A percentile compares a stretch with the other conserved stretches of the same genome.
Conservation (phyloP, 148 eudicot genomes). For the Dianthus caryophyllus region DNA sequence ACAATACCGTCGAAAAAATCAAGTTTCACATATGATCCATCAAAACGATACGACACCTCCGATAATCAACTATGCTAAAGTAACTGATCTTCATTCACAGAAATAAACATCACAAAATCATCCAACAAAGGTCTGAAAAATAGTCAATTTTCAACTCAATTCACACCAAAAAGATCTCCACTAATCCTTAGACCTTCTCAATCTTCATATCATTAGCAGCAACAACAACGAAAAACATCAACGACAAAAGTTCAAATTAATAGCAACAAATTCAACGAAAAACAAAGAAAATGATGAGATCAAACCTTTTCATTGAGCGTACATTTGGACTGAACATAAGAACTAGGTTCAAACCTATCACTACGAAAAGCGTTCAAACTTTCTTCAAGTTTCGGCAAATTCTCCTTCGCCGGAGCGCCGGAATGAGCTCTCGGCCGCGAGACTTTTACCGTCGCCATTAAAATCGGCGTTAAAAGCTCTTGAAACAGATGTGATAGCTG, state of each 20-base stretch:
- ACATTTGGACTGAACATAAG: slow-evolving; percentile 75
- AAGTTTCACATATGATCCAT: not conserved
- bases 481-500: not conserved
- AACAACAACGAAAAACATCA: not conserved
- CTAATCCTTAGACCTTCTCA: not conserved
- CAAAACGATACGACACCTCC: not conserved
- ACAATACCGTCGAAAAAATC: not conserved
- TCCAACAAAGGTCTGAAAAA: not conserved
- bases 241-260: not conserved
- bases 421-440: slow-evolving; percentile 55
- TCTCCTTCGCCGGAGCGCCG: slow-evolving; percentile 50
- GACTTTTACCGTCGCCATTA: slow-evolving; percentile 67
- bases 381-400: slow-evolving; percentile 70
- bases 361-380: slow-evolving; percentile 75
- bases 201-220: not conserved
- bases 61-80: not conserved
- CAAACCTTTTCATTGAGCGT: slow-evolving; percentile 80
- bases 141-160: slow-evolving; percentile 6
- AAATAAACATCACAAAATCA: not conserved
- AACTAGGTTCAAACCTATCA: slow-evolving; percentile 76
- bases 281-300: too few species aligned
- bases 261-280: too few species aligned
- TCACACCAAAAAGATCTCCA: not conserved
- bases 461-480: not conserved
- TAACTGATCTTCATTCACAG: not conserved